Evolutionary conservation across 176 grass and related monocot species (phyloP).

Genomic region (Oryza punctata): DNA sequence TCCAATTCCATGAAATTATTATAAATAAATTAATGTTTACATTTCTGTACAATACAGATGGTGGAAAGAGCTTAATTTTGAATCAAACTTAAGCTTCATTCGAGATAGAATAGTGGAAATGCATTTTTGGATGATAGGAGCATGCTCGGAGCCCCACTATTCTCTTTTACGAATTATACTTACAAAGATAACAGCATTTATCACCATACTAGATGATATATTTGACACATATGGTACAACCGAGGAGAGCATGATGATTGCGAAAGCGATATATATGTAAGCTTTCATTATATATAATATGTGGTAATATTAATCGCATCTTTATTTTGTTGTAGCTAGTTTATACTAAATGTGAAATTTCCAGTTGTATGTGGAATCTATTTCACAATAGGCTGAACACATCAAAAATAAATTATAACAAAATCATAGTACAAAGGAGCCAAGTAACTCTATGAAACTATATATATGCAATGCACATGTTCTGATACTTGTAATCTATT

Average conservation of each 20-base stretch:
- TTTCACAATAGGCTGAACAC: no score
- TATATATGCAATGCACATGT: no score
- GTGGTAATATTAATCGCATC: background rate
- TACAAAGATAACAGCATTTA: slow-evolving; percentile 17
- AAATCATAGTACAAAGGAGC: background rate
- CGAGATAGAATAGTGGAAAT: slow-evolving; percentile 41
- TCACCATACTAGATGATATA: slow-evolving; percentile 46
- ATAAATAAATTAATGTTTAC: background rate
- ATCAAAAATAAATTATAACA: no score
- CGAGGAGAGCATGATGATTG: slow-evolving; percentile 28
- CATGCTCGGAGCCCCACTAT: slow-evolving; percentile 21
- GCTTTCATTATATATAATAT: background rate
- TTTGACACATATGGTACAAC: slow-evolving; percentile 34
- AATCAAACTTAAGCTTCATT: slow-evolving; percentile 32
- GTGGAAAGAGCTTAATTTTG: slow-evolving; percentile 38
- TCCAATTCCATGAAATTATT: background rate
- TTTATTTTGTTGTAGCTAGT: background rate
- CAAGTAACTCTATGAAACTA: no score
- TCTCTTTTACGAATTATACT: slow-evolving; percentile 11
- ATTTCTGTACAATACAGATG: slow-evolving; percentile 12
- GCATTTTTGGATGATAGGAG: slow-evolving; percentile 43
- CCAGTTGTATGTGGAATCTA: no score
- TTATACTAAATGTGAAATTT: no score
- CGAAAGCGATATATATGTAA: slow-evolving; percentile 32
- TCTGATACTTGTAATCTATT: no score